A percentile compares a stretch with the other conserved stretches of the same genome.
These are phyloP conservation scores for Suillus occidentalis DNA, from an alignment of 768 basidiomycete genomes.

Conservation along the genomic window DNA sequence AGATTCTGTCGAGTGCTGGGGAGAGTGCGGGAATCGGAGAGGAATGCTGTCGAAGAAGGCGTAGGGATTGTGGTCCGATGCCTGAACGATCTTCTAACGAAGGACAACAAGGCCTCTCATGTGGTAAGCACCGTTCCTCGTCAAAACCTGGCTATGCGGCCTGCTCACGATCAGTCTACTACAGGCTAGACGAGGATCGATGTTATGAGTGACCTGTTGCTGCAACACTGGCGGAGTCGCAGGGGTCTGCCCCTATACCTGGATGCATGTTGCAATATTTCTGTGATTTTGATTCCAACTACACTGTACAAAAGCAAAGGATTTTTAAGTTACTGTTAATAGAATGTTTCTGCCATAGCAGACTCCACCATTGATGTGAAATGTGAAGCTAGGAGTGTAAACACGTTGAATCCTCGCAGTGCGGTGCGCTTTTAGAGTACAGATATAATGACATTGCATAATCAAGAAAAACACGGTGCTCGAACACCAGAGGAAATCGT, in stretches of 20 bases:
- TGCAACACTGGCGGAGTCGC: not conserved
- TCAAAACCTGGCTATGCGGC: not conserved
- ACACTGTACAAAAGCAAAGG: not conserved
- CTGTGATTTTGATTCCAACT: not conserved
- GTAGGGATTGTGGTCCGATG: conserved; percentile 67
- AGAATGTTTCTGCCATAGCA: not conserved
- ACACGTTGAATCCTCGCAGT: not conserved
- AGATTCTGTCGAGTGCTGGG: conserved; percentile 59
- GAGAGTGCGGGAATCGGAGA: conserved; percentile 55
- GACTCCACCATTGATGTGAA: not conserved
- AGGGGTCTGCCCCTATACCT: not conserved
- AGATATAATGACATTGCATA: not conserved
- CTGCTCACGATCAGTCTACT: not conserved
- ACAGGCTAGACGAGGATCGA: conserved; percentile 21
- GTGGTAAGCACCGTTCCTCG: conserved; percentile 17
- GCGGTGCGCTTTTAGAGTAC: not conserved
- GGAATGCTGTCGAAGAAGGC: conserved; percentile 52
- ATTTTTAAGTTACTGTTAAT: not conserved
- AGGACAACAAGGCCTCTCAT: conserved; percentile 25
- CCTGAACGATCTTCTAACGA: conserved; percentile 63
- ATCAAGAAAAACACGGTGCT: not conserved
- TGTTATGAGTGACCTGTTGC: not conserved
- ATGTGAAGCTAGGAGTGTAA: not conserved
- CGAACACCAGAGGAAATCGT: not conserved
- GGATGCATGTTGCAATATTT: not conserved